Percentiles rank a stretch among this genome's conserved stretches.
Evolutionary conservation across 257 asterid genomes (phyloP).

Genomic region (Haberlea rhodopensis): DNA sequence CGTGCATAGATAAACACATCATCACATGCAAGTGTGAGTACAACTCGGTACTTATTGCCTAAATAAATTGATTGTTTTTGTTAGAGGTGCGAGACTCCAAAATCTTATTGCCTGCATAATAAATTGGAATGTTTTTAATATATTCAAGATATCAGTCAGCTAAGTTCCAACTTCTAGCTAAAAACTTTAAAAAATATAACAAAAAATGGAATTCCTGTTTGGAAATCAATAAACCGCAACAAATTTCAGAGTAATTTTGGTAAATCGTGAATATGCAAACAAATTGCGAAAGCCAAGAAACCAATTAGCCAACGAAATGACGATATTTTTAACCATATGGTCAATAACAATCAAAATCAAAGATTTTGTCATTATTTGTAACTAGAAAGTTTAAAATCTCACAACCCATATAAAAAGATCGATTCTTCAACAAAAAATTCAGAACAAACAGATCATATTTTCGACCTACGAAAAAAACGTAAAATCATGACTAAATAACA

Average conservation of each 20-base stretch:
- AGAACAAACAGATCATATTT: conserved; percentile 5
- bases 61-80: background rate
- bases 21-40: background rate
- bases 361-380: background rate
- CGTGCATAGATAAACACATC: background rate
- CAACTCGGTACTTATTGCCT: too few species aligned
- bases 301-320: background rate
- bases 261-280: background rate
- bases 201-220: background rate
- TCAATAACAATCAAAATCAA: background rate
- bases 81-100: background rate
- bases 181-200: background rate
- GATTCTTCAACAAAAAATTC: background rate
- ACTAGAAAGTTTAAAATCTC: background rate
- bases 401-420: background rate
- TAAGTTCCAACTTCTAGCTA: background rate
- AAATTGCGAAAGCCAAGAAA: background rate
- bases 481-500: background rate
- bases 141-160: background rate
- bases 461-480: background rate
- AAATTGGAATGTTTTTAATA: too few species aligned
- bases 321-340: too few species aligned
- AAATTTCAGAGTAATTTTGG: background rate
- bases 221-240: conserved; percentile 17
- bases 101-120: background rate